phyloP scores from a whole-genome alignment of 176 grass and related monocot genomes.

The Juncus effusus region DNA sequence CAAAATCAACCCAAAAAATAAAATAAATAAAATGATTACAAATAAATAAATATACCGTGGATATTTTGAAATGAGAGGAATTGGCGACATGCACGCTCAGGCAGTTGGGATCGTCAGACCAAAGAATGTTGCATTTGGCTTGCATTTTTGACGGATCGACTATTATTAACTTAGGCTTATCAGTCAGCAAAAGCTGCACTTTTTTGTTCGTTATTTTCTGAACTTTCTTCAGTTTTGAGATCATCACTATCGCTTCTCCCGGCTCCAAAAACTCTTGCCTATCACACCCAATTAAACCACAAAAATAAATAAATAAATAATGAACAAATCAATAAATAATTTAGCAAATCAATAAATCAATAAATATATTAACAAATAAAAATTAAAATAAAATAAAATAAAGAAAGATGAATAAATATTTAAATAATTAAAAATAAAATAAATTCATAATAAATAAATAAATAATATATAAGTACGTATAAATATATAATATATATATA shows the following conservation, averaged over 20 bases:
- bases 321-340: too few species aligned
- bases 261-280: conserved; percentile 96
- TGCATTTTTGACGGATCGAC: conserved; percentile 92
- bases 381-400: too few species aligned
- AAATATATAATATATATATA: too few species aligned
- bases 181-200: conserved; percentile 87
- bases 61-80: conserved; percentile 91
- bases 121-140: conserved; percentile 64
- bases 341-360: too few species aligned
- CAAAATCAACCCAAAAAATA: too few species aligned
- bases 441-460: too few species aligned
- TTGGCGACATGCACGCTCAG: conserved; percentile 67
- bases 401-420: too few species aligned
- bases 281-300: conserved; percentile 30
- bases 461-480: too few species aligned
- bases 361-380: too few species aligned
- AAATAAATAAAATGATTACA: not conserved
- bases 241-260: conserved; percentile 77
- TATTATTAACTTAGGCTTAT: conserved; percentile 85
- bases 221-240: conserved; percentile 95
- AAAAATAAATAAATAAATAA: too few species aligned
- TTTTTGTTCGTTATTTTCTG: conserved; percentile 95
- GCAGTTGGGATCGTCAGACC: conserved; percentile 70
- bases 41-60: conserved; percentile 51
- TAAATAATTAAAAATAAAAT: too few species aligned